Conservation (phyloP, 306 rosid genomes). For the Gastrolobium bilobum region DNA sequence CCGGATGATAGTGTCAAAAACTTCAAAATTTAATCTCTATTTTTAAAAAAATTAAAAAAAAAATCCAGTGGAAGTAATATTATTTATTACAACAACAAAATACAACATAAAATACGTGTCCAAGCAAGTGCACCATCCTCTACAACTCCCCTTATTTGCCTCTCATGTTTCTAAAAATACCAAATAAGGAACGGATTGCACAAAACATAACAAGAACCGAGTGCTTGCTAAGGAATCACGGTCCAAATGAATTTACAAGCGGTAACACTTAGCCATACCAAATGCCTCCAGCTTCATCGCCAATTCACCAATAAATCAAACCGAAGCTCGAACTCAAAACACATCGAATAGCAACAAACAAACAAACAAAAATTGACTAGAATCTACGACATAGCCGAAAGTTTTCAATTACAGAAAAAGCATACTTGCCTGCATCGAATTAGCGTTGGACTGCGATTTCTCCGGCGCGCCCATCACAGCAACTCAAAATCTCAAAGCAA, state of each 20-base stretch:
- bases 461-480: conserved; percentile 84
- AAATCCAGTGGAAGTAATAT: not conserved
- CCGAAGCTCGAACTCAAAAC: conserved; percentile 49
- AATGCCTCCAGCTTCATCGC: conserved; percentile 29
- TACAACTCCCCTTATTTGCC: not conserved
- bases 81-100: not conserved
- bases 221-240: conserved; percentile 26
- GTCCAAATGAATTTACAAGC: conserved; percentile 33
- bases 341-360: not conserved
- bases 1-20: conserved; percentile 21
- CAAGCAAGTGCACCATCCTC: conserved; percentile 14
- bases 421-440: conserved; percentile 85
- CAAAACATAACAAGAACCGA: not conserved
- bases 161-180: conserved; percentile 6
- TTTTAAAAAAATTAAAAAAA: not conserved
- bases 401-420: conserved; percentile 43
- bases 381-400: conserved; percentile 55
- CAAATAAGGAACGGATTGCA: not conserved
- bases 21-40: not conserved
- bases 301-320: conserved; percentile 33
- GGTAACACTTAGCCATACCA: not conserved
- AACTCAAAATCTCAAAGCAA: conserved; percentile 48
- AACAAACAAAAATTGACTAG: conserved; percentile 9
- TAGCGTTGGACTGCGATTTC: conserved; percentile 73
- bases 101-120: not conserved